Evolutionary conservation across 768 basidiomycete genomes (phyloP).

Genomic region (Phanerochaete sordida): DNA sequence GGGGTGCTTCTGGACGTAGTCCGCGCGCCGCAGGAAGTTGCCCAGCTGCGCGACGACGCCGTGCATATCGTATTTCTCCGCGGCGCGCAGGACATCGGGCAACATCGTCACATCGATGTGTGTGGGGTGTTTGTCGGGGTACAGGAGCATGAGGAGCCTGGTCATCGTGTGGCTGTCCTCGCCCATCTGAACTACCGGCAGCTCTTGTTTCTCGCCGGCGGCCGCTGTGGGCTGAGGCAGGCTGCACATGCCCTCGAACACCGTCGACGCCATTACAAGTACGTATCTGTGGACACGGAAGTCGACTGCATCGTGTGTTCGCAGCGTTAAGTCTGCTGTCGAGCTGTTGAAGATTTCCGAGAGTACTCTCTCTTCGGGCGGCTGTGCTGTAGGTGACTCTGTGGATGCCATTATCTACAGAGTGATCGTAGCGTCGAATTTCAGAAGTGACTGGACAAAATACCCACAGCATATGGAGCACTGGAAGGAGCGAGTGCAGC

Average conservation of each 20-base stretch:
- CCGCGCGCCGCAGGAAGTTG: neutral
- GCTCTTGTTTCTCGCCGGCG: neutral
- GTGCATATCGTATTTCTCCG: neutral
- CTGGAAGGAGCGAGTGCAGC: too few species aligned
- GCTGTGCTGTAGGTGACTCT: too few species aligned
- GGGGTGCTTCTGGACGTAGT: neutral
- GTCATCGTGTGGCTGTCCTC: neutral
- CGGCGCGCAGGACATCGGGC: too few species aligned
- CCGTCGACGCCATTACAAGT: conserved; percentile 51
- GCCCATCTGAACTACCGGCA: neutral
- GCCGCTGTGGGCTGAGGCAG: neutral
- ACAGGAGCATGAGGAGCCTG: neutral
- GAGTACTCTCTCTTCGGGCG: too few species aligned
- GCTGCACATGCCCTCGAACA: conserved; percentile 33
- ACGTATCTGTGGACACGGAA: conserved; percentile 53
- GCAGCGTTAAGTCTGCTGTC: conserved; percentile 45
- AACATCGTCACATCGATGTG: too few species aligned
- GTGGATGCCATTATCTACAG: too few species aligned
- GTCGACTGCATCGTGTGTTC: conserved; percentile 45
- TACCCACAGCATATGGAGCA: too few species aligned
- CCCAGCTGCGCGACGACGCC: neutral
- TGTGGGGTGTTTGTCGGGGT: too few species aligned
- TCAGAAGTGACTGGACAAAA: too few species aligned
- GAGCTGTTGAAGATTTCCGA: conserved; percentile 10
- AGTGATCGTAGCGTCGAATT: too few species aligned